A percentile compares a stretch with the other conserved stretches of the same genome.
Evolutionary conservation across 2,329 filamentous ascomycete genomes (phyloP).

Genomic region (Aspergillus tanneri): DNA sequence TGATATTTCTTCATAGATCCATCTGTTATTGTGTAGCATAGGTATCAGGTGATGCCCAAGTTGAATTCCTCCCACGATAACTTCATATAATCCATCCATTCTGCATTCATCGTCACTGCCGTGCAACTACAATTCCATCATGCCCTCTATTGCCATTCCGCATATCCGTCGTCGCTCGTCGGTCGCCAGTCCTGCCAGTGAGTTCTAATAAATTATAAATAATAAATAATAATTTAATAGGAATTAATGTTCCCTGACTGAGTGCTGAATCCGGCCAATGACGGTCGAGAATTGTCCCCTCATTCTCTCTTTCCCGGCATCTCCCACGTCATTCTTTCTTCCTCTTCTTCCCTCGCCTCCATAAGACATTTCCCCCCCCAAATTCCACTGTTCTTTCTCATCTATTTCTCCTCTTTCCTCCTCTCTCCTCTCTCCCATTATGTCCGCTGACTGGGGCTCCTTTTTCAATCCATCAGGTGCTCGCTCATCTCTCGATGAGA

Average conservation of each 20-base stretch:
- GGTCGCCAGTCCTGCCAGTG: conserved; percentile 31
- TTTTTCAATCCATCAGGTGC: conserved; percentile 36
- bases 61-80: neutral
- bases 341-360: conserved; percentile 9
- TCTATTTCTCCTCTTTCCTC: neutral
- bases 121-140: conserved; percentile 19
- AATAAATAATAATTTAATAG: too few relatives aligned
- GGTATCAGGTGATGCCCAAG: neutral
- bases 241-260: too few relatives aligned
- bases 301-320: neutral
- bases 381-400: neutral
- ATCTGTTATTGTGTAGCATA: too few relatives aligned
- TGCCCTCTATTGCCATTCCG: conserved; percentile 24
- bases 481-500: conserved; percentile 60
- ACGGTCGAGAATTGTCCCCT: conserved; percentile 18
- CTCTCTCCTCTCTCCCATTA: conserved; percentile 12
- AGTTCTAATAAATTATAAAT: too few relatives aligned
- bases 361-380: conserved; percentile 3
- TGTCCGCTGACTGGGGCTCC: conserved; percentile 30
- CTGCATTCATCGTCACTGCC: too few relatives aligned
- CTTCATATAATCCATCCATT: neutral
- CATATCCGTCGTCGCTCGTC: conserved; percentile 41
- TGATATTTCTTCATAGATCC: too few relatives aligned
- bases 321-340: conserved; percentile 7
- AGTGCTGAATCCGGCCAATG: conserved; percentile 36